phyloP scores from a whole-genome alignment of 352 stramenopile species.

The Globisporangium perplexum region DNA sequence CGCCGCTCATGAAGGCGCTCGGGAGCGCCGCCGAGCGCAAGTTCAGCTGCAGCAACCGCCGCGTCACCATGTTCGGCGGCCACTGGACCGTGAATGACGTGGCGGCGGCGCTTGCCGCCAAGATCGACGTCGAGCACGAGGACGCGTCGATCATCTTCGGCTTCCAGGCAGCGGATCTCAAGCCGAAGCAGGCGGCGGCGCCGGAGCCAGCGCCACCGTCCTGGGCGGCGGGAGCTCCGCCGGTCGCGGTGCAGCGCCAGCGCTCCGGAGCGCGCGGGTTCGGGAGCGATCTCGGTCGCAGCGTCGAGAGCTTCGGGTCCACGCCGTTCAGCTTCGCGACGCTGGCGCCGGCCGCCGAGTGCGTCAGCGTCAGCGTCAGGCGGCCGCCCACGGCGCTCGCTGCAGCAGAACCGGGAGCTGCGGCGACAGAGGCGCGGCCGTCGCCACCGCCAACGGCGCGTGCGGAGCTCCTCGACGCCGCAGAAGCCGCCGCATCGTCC shows the following conservation, averaged over 20 bases:
- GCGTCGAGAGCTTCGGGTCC: not conserved
- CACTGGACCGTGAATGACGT: constrained; percentile 3
- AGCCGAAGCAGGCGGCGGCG: not conserved
- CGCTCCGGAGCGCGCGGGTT: not conserved
- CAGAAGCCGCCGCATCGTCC: not conserved
- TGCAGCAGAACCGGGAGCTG: not conserved
- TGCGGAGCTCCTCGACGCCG: not conserved
- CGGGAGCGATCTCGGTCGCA: not conserved
- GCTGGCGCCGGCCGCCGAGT: not conserved
- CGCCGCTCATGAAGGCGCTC: not conserved
- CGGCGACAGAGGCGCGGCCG: not conserved
- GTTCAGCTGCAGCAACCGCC: constrained; percentile 2
- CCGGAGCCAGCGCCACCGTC: too few relatives aligned
- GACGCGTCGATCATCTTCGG: constrained; percentile 5
- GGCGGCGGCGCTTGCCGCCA: not conserved
- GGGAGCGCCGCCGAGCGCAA: not conserved
- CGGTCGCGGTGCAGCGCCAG: not conserved
- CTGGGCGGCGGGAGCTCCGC: not conserved
- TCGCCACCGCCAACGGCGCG: not conserved
- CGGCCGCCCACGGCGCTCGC: not conserved
- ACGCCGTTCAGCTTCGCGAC: not conserved
- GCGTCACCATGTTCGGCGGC: constrained; percentile 3
- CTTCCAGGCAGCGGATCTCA: not conserved
- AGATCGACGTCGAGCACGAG: constrained; percentile 2
- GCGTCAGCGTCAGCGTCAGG: not conserved